Percentiles rank a stretch among this genome's conserved stretches.
Evolutionary conservation across 768 basidiomycete species (phyloP).

Genomic region (Leccinum variicolor): DNA sequence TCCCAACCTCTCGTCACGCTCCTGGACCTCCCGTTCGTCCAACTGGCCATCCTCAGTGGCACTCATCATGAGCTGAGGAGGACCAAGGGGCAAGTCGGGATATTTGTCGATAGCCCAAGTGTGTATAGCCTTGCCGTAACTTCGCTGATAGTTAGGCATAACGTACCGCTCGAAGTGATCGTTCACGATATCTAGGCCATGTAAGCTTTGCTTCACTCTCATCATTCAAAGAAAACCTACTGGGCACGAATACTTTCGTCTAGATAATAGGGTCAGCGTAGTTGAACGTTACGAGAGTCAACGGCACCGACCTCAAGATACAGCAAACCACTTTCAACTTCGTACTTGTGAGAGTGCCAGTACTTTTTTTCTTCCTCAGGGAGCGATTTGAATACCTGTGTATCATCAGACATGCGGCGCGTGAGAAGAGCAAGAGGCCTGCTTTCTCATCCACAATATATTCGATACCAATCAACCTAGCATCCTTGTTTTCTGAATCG

Average conservation of each 20-base stretch:
- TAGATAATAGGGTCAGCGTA: neutral
- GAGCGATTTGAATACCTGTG: constrained; percentile 37
- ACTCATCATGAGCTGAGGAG: constrained; percentile 46
- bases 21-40: constrained; percentile 27
- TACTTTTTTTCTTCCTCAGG: constrained; percentile 45
- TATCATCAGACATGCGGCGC: neutral
- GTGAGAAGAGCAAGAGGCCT: neutral
- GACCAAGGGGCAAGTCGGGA: constrained; percentile 43
- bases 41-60: constrained; percentile 38
- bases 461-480: constrained; percentile 51
- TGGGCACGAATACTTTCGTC: constrained; percentile 26
- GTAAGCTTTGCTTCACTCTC: neutral
- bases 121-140: constrained; percentile 46
- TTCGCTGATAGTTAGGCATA: constrained; percentile 44
- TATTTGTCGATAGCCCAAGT: constrained; percentile 38
- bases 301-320: constrained; percentile 26
- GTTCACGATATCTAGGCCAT: constrained; percentile 23
- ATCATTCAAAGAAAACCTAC: constrained; percentile 6
- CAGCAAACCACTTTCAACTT: constrained; percentile 37
- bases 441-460: constrained; percentile 45
- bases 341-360: constrained; percentile 55
- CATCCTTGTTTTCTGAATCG: constrained; percentile 39
- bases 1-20: constrained; percentile 32
- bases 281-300: neutral
- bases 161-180: constrained; percentile 36